Evolutionary conservation across 2,329 filamentous ascomycete species (phyloP).

Genomic region (Phialocephala sp.): DNA sequence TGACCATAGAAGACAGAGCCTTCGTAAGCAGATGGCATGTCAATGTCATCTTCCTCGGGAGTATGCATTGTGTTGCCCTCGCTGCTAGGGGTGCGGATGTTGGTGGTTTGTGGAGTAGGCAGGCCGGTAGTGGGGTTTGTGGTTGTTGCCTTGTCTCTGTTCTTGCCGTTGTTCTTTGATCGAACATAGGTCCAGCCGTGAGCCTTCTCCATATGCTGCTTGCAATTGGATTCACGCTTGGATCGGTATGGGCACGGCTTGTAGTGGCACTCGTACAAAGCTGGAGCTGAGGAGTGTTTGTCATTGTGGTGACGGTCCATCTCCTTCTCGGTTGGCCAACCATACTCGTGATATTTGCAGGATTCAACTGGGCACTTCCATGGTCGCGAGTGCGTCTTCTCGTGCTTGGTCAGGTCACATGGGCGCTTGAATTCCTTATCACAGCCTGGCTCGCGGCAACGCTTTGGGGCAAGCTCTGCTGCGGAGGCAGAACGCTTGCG

Average conservation of each 20-base stretch:
- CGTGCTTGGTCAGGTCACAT: slow-evolving; percentile 97
- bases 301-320: slow-evolving; percentile 95
- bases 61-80: slow-evolving; percentile 45
- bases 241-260: slow-evolving; percentile 89
- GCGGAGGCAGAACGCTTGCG: slow-evolving; percentile 91
- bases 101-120: slow-evolving; percentile 63
- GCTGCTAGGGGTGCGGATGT: slow-evolving; percentile 62
- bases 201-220: slow-evolving; percentile 98
- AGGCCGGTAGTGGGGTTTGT: slow-evolving; percentile 47
- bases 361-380: slow-evolving; percentile 86
- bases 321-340: slow-evolving; percentile 98
- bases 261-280: slow-evolving; percentile 83
- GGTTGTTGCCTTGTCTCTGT: slow-evolving; percentile 44
- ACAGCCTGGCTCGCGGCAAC: slow-evolving; percentile 77
- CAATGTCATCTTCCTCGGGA: slow-evolving; percentile 37
- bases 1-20: slow-evolving; percentile 26
- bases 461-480: slow-evolving; percentile 80
- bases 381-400: slow-evolving; percentile 95
- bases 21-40: slow-evolving; percentile 30
- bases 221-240: slow-evolving; percentile 95
- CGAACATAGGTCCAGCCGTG: slow-evolving; percentile 91
- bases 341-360: slow-evolving; percentile 89
- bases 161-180: slow-evolving; percentile 87
- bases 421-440: slow-evolving; percentile 93
- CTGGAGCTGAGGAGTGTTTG: slow-evolving; percentile 83